Evolutionary conservation across 2,329 filamentous ascomycete species (phyloP).

Genomic region (Rhinocladiella mackenziei): DNA sequence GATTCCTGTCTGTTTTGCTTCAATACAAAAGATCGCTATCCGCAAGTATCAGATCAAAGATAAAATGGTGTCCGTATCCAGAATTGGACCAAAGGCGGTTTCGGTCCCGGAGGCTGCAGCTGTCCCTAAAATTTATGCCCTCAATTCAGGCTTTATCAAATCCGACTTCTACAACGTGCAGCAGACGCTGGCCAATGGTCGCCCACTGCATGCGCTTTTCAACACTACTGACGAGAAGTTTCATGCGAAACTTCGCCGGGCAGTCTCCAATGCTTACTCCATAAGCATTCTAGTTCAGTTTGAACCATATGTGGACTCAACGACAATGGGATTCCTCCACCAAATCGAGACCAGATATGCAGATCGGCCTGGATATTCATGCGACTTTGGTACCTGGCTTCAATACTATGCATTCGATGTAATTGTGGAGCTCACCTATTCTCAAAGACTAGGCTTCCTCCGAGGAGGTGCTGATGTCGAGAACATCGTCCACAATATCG

Average conservation of each 20-base stretch:
- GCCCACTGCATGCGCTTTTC: conserved; percentile 56
- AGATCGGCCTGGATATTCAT: conserved; percentile 1
- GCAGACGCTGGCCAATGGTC: too few relatives aligned
- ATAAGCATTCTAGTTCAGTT: conserved; percentile 18
- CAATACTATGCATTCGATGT: conserved; percentile 37
- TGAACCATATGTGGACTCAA: conserved; percentile 74
- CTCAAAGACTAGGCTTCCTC: conserved; percentile 34
- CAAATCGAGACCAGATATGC: conserved; percentile 54
- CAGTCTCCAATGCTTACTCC: conserved; percentile 66
- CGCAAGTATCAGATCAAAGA: too few relatives aligned
- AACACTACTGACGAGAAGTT: conserved; percentile 69
- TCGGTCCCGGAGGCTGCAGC: too few relatives aligned
- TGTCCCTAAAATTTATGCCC: too few relatives aligned
- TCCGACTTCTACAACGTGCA: too few relatives aligned
- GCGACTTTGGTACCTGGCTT: conserved; percentile 38
- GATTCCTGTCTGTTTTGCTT: too few relatives aligned
- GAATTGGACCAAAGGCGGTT: too few relatives aligned
- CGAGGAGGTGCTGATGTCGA: conserved; percentile 32
- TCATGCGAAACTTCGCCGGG: conserved; percentile 68
- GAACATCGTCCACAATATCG: conserved; percentile 34
- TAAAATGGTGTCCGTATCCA: too few relatives aligned
- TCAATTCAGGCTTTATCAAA: too few relatives aligned
- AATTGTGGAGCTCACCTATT: conserved; percentile 34
- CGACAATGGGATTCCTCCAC: conserved; percentile 63
- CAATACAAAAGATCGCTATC: too few relatives aligned